Evolutionary conservation across 805 yeast genomes (phyloP).

Genomic region (Metschnikowia shivogae): DNA sequence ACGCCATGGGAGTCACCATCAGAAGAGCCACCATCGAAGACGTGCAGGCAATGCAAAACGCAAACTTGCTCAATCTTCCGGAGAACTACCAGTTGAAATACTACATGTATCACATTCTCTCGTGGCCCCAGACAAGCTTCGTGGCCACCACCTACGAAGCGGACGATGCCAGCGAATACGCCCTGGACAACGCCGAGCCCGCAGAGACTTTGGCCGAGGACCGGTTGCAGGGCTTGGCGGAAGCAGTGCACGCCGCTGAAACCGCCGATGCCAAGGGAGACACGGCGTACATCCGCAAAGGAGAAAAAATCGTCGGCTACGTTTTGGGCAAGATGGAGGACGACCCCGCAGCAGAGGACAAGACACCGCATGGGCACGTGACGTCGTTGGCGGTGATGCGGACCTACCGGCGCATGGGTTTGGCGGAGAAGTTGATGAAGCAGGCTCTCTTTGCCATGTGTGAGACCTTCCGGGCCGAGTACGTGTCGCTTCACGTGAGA

Average conservation of each 20-base stretch:
- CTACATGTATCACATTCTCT: conserved; percentile 86
- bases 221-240: conserved; percentile 1
- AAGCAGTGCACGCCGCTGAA: conserved; percentile 10
- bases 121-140: conserved; percentile 98
- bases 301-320: conserved; percentile 90
- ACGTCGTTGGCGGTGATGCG: conserved; percentile 94
- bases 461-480: conserved; percentile 76
- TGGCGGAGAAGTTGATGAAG: conserved; percentile 88
- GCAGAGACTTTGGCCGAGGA: conserved; percentile 4
- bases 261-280: conserved; percentile 49
- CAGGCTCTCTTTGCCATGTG: conserved; percentile 75
- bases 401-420: conserved; percentile 90
- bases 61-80: conserved; percentile 86
- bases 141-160: conserved; percentile 80
- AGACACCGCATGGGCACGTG: conserved; percentile 86
- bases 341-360: conserved; percentile 72
- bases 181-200: no score
- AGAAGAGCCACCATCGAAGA: conserved; percentile 85
- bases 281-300: conserved; percentile 58
- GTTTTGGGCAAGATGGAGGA: conserved; percentile 96
- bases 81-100: conserved; percentile 91
- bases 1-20: conserved; percentile 73
- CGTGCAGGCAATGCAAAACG: conserved; percentile 93
- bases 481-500: conserved; percentile 90
- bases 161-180: conserved; percentile 19